Conservation (phyloP, 768 basidiomycete species). For the Podaxis sp. region DNA sequence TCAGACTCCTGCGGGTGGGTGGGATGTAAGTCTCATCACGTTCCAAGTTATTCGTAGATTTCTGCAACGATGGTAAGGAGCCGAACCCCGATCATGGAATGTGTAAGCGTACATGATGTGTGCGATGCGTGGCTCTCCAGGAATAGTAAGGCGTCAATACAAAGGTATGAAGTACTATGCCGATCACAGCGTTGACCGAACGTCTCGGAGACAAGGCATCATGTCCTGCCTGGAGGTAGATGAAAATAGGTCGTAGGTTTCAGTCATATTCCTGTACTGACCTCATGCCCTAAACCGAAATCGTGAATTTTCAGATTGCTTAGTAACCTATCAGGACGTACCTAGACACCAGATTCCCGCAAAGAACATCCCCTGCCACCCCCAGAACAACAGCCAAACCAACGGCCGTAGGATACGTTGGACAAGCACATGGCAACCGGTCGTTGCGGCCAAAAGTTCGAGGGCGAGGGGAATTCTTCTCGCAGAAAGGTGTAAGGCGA, state of each 20-base stretch:
- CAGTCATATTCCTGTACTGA: constrained; percentile 15
- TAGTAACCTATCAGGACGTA: constrained; percentile 21
- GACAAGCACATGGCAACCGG: not conserved
- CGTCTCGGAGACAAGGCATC: constrained; percentile 42
- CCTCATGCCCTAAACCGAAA: constrained; percentile 41
- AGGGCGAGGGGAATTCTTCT: constrained; percentile 30
- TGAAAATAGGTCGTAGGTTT: not conserved
- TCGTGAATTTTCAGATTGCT: not conserved
- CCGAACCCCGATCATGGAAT: not conserved
- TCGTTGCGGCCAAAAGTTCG: constrained; percentile 7
- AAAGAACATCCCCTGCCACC: constrained; percentile 47
- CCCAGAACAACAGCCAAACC: constrained; percentile 50
- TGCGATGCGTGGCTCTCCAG: constrained; percentile 67
- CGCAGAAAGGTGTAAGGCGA: constrained; percentile 38
- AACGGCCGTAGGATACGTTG: constrained; percentile 10
- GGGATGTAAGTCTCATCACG: constrained; percentile 76
- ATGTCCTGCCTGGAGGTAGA: constrained; percentile 43
- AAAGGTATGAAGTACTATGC: constrained; percentile 43
- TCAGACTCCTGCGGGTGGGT: constrained; percentile 38
- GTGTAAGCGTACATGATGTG: constrained; percentile 54
- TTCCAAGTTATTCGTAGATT: constrained; percentile 54
- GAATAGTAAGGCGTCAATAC: constrained; percentile 61
- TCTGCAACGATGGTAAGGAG: constrained; percentile 24
- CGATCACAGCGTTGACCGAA: constrained; percentile 37
- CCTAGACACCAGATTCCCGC: constrained; percentile 47